A percentile compares a stretch with the other conserved stretches of the same genome.
phyloP scores from a whole-genome alignment of 179 eudicot genomes.

The Actinidia arguta region DNA sequence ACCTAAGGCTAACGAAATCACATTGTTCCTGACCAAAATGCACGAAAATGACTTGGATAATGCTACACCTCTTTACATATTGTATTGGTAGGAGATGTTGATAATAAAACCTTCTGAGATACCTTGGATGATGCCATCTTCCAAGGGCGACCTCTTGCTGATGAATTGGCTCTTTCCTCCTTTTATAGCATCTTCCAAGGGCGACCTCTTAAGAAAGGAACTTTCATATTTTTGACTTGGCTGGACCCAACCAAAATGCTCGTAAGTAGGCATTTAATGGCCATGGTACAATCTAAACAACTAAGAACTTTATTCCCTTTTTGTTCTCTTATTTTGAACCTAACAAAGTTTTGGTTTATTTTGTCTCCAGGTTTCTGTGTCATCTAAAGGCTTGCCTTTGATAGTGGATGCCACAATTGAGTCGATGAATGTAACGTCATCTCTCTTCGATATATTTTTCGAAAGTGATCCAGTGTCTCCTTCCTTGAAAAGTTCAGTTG shows the following conservation, averaged over 20 bases:
- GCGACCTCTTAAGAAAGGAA: conserved; percentile 81
- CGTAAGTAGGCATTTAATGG: conserved; percentile 43
- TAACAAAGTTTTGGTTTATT: conserved; percentile 2
- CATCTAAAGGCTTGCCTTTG: conserved; percentile 61
- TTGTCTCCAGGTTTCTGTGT: conserved; percentile 61
- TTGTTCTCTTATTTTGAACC: not conserved
- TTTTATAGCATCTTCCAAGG: conserved; percentile 73
- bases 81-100: conserved; percentile 86
- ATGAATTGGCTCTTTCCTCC: conserved; percentile 72
- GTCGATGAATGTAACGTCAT: conserved; percentile 69
- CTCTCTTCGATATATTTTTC: conserved; percentile 83
- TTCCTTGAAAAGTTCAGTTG: conserved; percentile 74
- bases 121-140: conserved; percentile 91
- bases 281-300: not conserved
- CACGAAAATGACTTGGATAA: too few species aligned
- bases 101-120: conserved; percentile 97
- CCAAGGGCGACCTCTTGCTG: conserved; percentile 68
- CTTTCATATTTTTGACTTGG: conserved; percentile 85
- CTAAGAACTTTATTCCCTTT: not conserved
- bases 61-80: too few species aligned
- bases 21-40: too few species aligned
- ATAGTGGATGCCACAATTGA: conserved; percentile 71
- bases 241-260: conserved; percentile 79
- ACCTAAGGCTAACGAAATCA: too few species aligned
- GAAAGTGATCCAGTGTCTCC: conserved; percentile 90